phyloP scores from a whole-genome alignment of 495 filamentous ascomycete species.

The Penicillium antarcticum region DNA sequence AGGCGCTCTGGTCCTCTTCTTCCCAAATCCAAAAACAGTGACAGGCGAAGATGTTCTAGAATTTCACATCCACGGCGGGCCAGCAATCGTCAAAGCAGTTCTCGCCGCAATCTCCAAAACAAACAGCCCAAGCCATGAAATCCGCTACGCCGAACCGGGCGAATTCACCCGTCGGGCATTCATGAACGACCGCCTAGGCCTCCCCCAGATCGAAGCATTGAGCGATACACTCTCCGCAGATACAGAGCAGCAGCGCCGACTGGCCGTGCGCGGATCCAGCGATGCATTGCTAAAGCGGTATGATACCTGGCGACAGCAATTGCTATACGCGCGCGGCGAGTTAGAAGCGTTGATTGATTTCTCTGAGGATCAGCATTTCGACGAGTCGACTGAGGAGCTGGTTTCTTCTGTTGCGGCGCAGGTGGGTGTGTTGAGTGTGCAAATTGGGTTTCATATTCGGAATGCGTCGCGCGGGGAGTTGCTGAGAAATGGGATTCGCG shows the following conservation, averaged over 20 bases:
- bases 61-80: conserved; percentile 89
- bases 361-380: conserved; percentile 94
- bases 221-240: conserved; percentile 81
- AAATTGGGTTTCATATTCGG: conserved; percentile 63
- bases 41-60: conserved; percentile 94
- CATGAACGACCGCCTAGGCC: conserved; percentile 75
- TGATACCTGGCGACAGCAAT: conserved; percentile 73
- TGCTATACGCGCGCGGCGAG: conserved; percentile 83
- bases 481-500: conserved; percentile 77
- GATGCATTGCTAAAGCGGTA: conserved; percentile 72
- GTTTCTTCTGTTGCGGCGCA: conserved; percentile 62
- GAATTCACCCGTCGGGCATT: conserved; percentile 96
- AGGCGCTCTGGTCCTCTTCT: conserved; percentile 80
- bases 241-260: conserved; percentile 88
- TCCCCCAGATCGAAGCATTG: conserved; percentile 92
- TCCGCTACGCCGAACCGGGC: conserved; percentile 91
- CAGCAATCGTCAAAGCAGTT: conserved; percentile 82
- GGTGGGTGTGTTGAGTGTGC: conserved; percentile 54
- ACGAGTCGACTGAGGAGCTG: conserved; percentile 75
- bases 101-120: conserved; percentile 68
- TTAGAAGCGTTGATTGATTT: conserved; percentile 97
- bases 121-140: conserved; percentile 22
- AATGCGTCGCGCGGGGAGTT: conserved; percentile 84
- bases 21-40: conserved; percentile 76
- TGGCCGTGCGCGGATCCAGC: conserved; percentile 75